Conservation (phyloP, 805 yeast genomes). For the Komagataella kurtzmanii region DNA sequence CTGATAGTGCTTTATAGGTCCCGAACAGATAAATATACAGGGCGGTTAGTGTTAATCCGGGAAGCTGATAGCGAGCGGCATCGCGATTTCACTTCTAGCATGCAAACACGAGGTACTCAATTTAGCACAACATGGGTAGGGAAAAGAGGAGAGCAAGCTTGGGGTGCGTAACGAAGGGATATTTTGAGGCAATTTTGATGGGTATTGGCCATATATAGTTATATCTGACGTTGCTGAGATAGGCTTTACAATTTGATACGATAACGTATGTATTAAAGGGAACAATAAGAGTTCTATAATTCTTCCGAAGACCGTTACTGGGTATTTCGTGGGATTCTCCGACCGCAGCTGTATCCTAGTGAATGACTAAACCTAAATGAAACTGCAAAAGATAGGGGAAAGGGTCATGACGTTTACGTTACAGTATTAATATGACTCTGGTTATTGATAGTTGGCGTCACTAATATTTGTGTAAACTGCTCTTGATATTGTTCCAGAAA, state of each 20-base stretch:
- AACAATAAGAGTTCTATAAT: neutral
- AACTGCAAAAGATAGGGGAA: neutral
- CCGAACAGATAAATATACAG: neutral
- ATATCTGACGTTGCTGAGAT: neutral
- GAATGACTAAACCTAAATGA: neutral
- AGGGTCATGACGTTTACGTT: too few relatives aligned
- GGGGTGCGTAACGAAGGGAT: too few relatives aligned
- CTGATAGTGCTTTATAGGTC: neutral
- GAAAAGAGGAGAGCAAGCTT: too few relatives aligned
- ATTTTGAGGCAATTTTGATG: too few relatives aligned
- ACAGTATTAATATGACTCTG: too few relatives aligned
- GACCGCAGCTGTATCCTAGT: neutral
- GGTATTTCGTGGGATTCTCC: neutral
- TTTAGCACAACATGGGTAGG: too few relatives aligned
- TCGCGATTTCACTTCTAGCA: neutral
- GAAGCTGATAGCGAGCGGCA: neutral
- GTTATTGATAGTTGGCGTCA: too few relatives aligned
- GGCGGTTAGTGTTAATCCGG: neutral
- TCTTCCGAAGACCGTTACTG: neutral
- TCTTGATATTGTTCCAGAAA: too few relatives aligned
- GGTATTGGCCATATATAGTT: too few relatives aligned
- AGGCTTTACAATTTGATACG: too few relatives aligned
- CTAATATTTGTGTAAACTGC: too few relatives aligned
- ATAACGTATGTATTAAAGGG: too few relatives aligned
- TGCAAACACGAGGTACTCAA: neutral